phyloP scores from a whole-genome alignment of 768 basidiomycete species.

The Serendipita sp. region DNA sequence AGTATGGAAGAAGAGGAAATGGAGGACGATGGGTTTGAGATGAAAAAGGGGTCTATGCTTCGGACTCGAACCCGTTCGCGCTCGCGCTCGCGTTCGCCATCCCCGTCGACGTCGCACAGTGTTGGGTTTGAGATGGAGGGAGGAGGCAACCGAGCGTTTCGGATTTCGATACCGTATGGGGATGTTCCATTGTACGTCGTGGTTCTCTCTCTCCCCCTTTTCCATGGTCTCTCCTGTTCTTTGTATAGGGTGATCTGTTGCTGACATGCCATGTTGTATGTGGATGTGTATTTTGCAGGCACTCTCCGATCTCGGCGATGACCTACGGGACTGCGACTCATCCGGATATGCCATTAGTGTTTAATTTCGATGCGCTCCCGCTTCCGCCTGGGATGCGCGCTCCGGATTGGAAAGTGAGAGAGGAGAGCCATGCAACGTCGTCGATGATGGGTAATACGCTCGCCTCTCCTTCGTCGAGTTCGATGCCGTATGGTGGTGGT shows the following conservation, averaged over 20 bases:
- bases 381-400: neutral
- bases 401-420: neutral
- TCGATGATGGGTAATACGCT: neutral
- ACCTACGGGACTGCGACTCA: neutral
- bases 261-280: no score
- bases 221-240: no score
- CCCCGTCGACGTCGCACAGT: neutral
- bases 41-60: neutral
- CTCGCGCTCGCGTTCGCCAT: neutral
- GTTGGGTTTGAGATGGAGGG: no score
- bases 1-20: conserved; percentile 7
- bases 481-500: neutral
- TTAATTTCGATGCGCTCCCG: conserved; percentile 5
- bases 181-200: no score
- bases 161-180: no score
- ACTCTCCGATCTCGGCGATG: neutral
- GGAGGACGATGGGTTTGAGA: neutral
- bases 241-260: no score
- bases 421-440: no score
- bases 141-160: no score
- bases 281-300: no score
- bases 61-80: conserved; percentile 4
- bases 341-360: neutral
- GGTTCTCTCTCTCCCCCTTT: no score
- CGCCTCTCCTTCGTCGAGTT: neutral